Percentiles rank a stretch among this genome's conserved stretches.
Conservation (phyloP, 140 eudicot species). For the Senecio squalidus region DNA sequence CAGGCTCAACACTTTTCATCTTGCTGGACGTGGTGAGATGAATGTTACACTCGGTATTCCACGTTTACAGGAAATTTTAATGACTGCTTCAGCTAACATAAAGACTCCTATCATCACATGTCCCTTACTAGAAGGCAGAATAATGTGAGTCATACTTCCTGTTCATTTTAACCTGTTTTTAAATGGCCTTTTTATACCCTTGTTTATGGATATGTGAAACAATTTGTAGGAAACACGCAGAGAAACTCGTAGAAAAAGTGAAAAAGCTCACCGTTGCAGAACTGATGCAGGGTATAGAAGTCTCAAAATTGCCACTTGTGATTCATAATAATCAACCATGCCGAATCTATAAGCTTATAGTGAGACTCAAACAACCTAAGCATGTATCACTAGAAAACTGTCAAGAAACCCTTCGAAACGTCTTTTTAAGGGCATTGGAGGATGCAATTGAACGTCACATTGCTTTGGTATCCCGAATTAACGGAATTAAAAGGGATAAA, state of each 20-base stretch:
- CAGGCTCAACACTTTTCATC: conserved; percentile 99
- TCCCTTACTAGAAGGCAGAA: conserved; percentile 50
- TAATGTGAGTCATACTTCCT: conserved; percentile 51
- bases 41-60: conserved; percentile 98
- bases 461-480: conserved; percentile 46
- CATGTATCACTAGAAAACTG: conserved; percentile 48
- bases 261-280: conserved; percentile 75
- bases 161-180: not conserved
- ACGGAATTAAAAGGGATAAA: conserved; percentile 48
- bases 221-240: conserved; percentile 65
- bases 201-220: not conserved
- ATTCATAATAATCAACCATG: conserved; percentile 26
- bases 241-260: conserved; percentile 53
- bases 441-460: conserved; percentile 72
- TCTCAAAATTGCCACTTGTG: conserved; percentile 40
- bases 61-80: conserved; percentile 92
- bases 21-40: conserved; percentile 99
- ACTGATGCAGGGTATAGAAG: conserved; percentile 70
- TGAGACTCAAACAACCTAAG: conserved; percentile 54
- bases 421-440: conserved; percentile 52
- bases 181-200: not conserved
- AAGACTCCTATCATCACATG: conserved; percentile 93
- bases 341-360: conserved; percentile 59
- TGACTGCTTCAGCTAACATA: conserved; percentile 73
- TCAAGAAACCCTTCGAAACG: conserved; percentile 39